phyloP scores from a whole-genome alignment of 2,329 filamentous ascomycete genomes.

The Parasarocladium wereldwijsianum region DNA sequence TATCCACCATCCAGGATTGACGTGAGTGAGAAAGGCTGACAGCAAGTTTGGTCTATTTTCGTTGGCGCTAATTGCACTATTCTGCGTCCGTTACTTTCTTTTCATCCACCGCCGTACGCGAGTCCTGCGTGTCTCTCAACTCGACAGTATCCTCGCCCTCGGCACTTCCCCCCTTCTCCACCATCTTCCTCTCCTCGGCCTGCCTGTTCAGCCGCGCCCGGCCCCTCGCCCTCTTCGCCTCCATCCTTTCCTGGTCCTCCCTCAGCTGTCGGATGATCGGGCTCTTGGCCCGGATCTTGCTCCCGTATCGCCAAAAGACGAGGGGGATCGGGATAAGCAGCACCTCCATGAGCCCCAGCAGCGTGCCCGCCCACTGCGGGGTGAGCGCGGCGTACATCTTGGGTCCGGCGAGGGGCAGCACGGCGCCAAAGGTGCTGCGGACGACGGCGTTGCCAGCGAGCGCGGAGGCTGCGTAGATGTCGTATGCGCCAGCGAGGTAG shows the following conservation, averaged over 20 bases:
- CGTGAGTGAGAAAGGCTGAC: too few species aligned
- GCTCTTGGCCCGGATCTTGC: slow-evolving; percentile 35
- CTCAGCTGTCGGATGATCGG: slow-evolving; percentile 27
- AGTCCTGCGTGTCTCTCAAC: too few species aligned
- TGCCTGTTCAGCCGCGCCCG: slow-evolving; percentile 8
- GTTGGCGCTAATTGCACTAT: too few species aligned
- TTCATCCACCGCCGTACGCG: too few species aligned
- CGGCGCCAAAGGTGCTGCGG: slow-evolving; percentile 59
- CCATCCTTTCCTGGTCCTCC: slow-evolving; percentile 19
- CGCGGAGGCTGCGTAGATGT: slow-evolving; percentile 68
- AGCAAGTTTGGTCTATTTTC: too few species aligned
- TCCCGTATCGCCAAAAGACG: slow-evolving; percentile 55
- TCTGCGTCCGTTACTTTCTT: too few species aligned
- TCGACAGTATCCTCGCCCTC: too few species aligned
- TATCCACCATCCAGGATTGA: too few species aligned
- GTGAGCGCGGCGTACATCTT: slow-evolving; percentile 56
- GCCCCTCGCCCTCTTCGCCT: slow-evolving; percentile 10
- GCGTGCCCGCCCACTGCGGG: slow-evolving; percentile 65
- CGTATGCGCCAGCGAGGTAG: slow-evolving; percentile 66
- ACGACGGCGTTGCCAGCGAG: slow-evolving; percentile 68
- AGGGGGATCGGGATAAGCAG: slow-evolving; percentile 66
- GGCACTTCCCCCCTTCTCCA: slow-evolving; percentile 2
- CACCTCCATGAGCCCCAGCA: slow-evolving; percentile 61
- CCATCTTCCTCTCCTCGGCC: neutral
- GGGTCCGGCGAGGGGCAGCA: slow-evolving; percentile 59